Evolutionary conservation across 805 yeast genomes (phyloP), one percentile per base, ranked within the genome.

Genomic region (Suhomyces sp.): DNA sequence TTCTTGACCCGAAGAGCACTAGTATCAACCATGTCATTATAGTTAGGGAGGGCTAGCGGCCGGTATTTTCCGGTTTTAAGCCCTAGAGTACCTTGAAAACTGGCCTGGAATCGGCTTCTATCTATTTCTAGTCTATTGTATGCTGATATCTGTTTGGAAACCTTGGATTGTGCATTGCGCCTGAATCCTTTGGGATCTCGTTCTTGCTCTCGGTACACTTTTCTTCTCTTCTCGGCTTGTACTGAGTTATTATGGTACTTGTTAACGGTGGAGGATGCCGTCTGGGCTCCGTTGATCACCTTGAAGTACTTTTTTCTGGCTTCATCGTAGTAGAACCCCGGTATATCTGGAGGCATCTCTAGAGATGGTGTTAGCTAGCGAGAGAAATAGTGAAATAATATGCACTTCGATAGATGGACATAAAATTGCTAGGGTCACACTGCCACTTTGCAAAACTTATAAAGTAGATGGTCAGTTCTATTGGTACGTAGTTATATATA

Each of bases 301-400:
- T 65, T 65, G 60, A 72, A 72, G 56, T 70, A 72, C 45, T 61
- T 57, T 6, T 59, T 60, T 47, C 57, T 62, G 40, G 52, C 58
- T 27, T 50, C 58, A 48, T 72, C 77, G 49, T 51, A 72, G 55
- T 63, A 62, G 46, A 55, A 69, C 0, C 75, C 75, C 3, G 75
- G 75, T 21, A 71, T 62, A 31, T 63, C 60, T 25, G 61, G 65
- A 17, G 47, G 52, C 43, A 47, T 43, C 27, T 19, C 9, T 31
- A 6, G 4, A 29, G 3, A 1, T 19, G 25, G n/a, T 19, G 31
- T 13, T 31, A n/a, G 4, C 35, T n/a, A 3, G n/a, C 12, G n/a
- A 27, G 33, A 29, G 8, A 13, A 31, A 6, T 3, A 5, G 6
- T 31, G 35, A 31, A 29, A n/a, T n/a, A 17, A 13, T 12, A 29